Base-by-base conservation (phyloP, 345 rosid genomes). In the Populus euphratica region DNA sequence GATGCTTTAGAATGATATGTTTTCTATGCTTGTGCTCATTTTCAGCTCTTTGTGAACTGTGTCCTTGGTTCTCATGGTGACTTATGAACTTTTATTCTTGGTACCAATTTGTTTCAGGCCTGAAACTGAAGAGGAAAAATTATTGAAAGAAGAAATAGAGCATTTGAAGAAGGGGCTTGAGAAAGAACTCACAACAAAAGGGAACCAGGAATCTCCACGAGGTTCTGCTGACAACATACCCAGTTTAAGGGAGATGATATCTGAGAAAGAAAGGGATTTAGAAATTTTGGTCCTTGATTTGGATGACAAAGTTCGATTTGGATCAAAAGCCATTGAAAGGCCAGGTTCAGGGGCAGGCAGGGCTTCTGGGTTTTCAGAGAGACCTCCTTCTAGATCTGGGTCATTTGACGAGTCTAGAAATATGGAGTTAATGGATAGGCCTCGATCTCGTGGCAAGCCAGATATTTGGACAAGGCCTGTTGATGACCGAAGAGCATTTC, bases 311-410 rank as follows among this genome's bases (percentile, higher is more conserved):
- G 85, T 90, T 80, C 90, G 92, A 80, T 92, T 91, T 86, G 90
- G 97, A 72, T 93, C 83, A 78, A 92, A 83, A 90, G 89, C 89
- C 38, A 63, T 66, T 35, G 99, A 94, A 67, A 90, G 93, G 84
- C 92, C 91, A 71, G 90, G 93, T 86, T 96, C 97, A 36, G 87
- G 90, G 81, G 90, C 90, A 81, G 90, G 94, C 70, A 91, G 97
- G 86, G 75, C 49, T 16, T 81, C 80, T 76, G 76, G 82, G 82
- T 88, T 85, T 81, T 75, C 91, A 39, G 99, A 94, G 73, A 86
- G 98, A 81, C 94, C 95, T 21, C 85, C 87, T 80, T 96, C 99
- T n/a, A 91, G 78, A 25, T 83, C 89, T 73, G 97, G 96, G 38
- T 94, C 99, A 43, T 25, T 86, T 78, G 97, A 91, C 35, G 95